Base-by-base conservation (phyloP, 768 basidiomycete genomes). In the Mycena latifolia region DNA sequence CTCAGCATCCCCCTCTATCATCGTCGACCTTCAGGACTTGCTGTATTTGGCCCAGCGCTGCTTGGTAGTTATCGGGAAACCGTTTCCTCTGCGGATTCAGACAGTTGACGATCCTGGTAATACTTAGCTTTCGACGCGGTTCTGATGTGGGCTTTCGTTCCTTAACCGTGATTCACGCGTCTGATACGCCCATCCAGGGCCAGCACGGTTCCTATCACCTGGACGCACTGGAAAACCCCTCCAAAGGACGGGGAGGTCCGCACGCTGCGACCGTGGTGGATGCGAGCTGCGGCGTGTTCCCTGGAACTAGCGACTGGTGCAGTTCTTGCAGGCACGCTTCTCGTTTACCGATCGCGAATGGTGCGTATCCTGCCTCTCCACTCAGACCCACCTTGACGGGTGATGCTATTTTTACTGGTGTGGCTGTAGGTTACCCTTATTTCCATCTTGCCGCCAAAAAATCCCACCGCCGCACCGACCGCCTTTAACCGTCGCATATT, bases 381-480 rank as follows among this genome's bases (percentile, higher is more conserved):
- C 20, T 5, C 20, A 39, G 41, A 25, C n/a, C 7, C 18, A 25
- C 10, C 14, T 35, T 35, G 8, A 6, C 8, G 14, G 12, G 29
- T 56, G 20, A 27, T 18, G 33, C 33, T 0, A 25, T 27, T 28
- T 3, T 45, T 53, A 46, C n/a, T n/a, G n/a, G n/a, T n/a, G n/a
- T n/a, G n/a, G n/a, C n/a, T n/a, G n/a, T 46, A 69, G 69, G 53
- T 31, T 0, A 56, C 65, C 18, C 9, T 63, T 20, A 52, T 69
- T 12, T 59, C 61, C 35, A 50, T 69, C 15, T 39, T 69, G 18
- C 69, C 61, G 3, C 69, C 69, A 11, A 58, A 66, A 63, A 51
- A 33, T n/a, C 43, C 48, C 2, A 54, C 46, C 7, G 61, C 28
- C n/a, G 14, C 25, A 9, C 27, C 66, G 15, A 62, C 55, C 11